Base-by-base conservation (phyloP, 345 rosid species). In the Kernera saxatilis region DNA sequence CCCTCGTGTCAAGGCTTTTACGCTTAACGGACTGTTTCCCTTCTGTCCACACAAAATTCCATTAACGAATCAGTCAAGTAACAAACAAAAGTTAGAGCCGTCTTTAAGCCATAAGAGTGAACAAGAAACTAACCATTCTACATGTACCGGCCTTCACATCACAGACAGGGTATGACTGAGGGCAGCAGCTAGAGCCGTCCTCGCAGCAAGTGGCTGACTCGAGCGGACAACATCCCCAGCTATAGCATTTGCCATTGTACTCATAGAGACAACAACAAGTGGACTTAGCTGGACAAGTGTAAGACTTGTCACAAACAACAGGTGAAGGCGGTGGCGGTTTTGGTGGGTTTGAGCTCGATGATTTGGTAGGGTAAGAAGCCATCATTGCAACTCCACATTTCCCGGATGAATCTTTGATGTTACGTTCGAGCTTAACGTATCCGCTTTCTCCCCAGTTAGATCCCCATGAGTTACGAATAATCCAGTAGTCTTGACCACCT, bases 131-230 rank as follows among this genome's bases (percentile, higher is more conserved):
- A 85, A 92, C 98, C 87, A 80, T 25, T 71, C 78, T 80, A 83
- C 98, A 92, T 65, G 94, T 86, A 46, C 85, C 85, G 7, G 81
- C 81, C 17, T 81, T 49, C 58, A 82, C 29, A 70, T 92, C 84
- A n/a, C 98, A 92, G 21, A 89, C 60, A 13, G 98, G 94, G 69
- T 79, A 89, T 30, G 88, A 83, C 0, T 73, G 80, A 10, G 96
- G 98, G 80, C 98, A 92, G 83, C 98, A 92, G 65, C 96, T 89
- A 64, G 76, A 76, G 23, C 75, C 80, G 37, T 87, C 92, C 1
- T 86, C 84, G 5, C 98, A 92, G 87, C 98, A 92, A 56, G 88
- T 87, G 4, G 98, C 96, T 3, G 88, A 91, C 74, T 92, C 88
- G 3, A 79, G 69, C 0, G 92, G 92, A 79, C 98, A 92, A 81